Evolutionary conservation across 768 basidiomycete genomes (phyloP).

Genomic region (Pholiota molesta): DNA sequence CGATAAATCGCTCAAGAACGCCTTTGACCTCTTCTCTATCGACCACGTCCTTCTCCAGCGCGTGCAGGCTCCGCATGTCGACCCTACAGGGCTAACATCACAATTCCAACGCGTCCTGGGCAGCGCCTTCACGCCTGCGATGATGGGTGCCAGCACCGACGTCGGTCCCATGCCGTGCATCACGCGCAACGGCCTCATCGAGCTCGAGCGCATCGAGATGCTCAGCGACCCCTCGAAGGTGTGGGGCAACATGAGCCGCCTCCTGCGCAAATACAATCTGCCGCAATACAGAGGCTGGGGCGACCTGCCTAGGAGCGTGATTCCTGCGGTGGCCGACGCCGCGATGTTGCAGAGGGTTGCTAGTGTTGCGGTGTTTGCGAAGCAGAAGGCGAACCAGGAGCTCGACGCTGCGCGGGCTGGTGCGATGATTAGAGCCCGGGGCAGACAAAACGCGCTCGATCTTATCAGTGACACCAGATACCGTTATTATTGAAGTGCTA

Average conservation of each 20-base stretch:
- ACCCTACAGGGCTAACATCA: slow-evolving; percentile 8
- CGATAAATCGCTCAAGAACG: slow-evolving; percentile 15
- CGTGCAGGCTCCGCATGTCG: slow-evolving; percentile 6
- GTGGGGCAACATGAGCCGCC: slow-evolving; percentile 16
- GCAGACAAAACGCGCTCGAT: slow-evolving; percentile 8
- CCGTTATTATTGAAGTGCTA: slow-evolving; percentile 3
- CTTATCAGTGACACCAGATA: slow-evolving; percentile 11
- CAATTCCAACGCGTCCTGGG: slow-evolving; percentile 10
- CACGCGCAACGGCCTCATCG: slow-evolving; percentile 15
- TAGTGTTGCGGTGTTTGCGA: slow-evolving; percentile 7
- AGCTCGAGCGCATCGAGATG: slow-evolving; percentile 4
- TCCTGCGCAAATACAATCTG: slow-evolving; percentile 12
- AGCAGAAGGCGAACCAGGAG: slow-evolving; percentile 3
- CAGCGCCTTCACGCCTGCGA: slow-evolving; percentile 4
- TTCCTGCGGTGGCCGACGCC: slow-evolving; percentile 11
- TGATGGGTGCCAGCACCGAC: not conserved
- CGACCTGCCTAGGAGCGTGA: slow-evolving; percentile 13
- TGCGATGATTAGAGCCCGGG: slow-evolving; percentile 5
- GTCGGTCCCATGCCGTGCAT: slow-evolving; percentile 16
- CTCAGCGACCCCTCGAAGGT: slow-evolving; percentile 11
- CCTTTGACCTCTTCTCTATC: slow-evolving; percentile 16
- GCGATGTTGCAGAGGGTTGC: slow-evolving; percentile 13
- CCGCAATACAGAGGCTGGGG: slow-evolving; percentile 15
- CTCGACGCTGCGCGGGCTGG: slow-evolving; percentile 6
- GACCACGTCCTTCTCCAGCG: slow-evolving; percentile 16